Evolutionary conservation across 2,329 filamentous ascomycete species (phyloP).

Genomic region (Sordariomycetes sp.): DNA sequence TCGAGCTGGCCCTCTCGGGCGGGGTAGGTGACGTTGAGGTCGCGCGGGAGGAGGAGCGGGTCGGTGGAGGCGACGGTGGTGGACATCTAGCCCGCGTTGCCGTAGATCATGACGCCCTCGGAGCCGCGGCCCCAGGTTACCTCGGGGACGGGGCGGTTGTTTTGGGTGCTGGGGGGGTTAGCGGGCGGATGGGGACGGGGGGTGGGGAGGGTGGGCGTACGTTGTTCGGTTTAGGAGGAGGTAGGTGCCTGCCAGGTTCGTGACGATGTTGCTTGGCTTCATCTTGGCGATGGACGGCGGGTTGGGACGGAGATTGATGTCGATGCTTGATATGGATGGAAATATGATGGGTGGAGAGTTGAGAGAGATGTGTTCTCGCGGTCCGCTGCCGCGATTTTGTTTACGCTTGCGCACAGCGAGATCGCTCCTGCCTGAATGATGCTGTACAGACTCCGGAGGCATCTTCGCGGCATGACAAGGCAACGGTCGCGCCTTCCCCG

Average conservation of each 20-base stretch:
- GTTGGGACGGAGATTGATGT: not conserved
- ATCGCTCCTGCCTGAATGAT: not conserved
- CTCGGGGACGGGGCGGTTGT: not conserved
- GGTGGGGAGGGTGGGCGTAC: not conserved
- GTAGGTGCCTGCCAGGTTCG: not conserved
- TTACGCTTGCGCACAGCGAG: not conserved
- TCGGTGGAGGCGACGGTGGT: constrained; percentile 16
- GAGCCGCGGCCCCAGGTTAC: not conserved
- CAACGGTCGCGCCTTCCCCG: too few species aligned
- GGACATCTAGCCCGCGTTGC: constrained; percentile 14
- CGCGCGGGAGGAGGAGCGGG: constrained; percentile 12
- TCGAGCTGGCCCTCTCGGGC: constrained; percentile 12
- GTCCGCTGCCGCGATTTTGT: too few species aligned
- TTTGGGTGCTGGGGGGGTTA: not conserved
- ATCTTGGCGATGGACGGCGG: not conserved
- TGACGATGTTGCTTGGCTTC: not conserved
- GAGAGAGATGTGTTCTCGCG: not conserved
- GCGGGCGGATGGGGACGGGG: not conserved
- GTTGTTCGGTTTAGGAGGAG: not conserved
- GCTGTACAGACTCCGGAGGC: not conserved
- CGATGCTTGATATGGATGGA: not conserved
- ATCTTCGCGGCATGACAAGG: too few species aligned
- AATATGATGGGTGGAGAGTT: not conserved
- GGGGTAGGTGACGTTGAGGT: constrained; percentile 11
- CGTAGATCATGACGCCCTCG: constrained; percentile 16